A percentile compares a stretch with the other conserved stretches of the same genome.
Conservation (phyloP, 805 yeast genomes). For the Kuraishia ogatae region DNA sequence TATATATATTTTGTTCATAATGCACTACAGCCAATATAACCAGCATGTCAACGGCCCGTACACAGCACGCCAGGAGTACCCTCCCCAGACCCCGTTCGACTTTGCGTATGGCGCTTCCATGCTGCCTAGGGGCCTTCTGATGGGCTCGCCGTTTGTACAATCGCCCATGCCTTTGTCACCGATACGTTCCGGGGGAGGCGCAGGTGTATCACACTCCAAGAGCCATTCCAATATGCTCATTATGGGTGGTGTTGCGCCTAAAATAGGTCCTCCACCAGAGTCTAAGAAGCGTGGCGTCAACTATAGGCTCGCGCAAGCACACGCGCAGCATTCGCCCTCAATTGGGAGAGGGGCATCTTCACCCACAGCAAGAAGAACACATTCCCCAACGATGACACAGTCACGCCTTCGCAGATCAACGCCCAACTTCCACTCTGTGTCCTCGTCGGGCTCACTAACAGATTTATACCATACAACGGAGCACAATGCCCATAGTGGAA, state of each 20-base stretch:
- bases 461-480: conserved; percentile 3
- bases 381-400: background rate
- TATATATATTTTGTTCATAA: no score
- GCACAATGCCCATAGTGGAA: no score
- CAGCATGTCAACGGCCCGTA: background rate
- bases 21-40: background rate
- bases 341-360: background rate
- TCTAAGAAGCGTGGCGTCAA: background rate
- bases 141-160: conserved; percentile 52
- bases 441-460: conserved; percentile 7
- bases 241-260: background rate
- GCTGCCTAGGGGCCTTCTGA: conserved; percentile 53
- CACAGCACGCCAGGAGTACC: background rate
- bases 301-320: background rate
- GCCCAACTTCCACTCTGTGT: conserved; percentile 1
- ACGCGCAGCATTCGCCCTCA: background rate
- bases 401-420: background rate
- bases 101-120: conserved; percentile 49
- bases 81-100: conserved; percentile 51
- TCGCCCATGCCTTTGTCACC: conserved; percentile 18
- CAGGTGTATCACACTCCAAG: background rate
- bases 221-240: background rate
- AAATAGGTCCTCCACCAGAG: conserved; percentile 1
- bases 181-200: background rate
- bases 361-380: conserved; percentile 6